Evolutionary conservation across 83 land plant genomes (phyloP), one percentile per base, ranked within the genome.

Genomic region (Diphasiastrum complanatum): DNA sequence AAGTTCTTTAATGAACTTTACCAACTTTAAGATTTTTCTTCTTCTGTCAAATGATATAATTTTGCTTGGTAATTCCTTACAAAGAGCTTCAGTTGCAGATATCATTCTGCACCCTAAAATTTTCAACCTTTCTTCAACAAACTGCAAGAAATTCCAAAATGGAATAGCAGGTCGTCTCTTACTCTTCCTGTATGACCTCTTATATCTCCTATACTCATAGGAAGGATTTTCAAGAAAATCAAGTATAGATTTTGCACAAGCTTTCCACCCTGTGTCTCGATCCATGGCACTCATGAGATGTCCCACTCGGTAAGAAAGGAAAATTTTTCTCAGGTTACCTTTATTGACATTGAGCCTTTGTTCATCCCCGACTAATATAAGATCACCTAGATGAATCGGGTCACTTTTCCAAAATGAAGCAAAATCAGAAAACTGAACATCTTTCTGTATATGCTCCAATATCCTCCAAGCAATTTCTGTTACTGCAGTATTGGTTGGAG

Each of bases 401-500:
- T 38, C 55, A 31, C 63, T 49, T 49, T 31, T 40, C 40, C 69
- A 54, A 38, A 56, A 32, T 55, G 43, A 33, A 11, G 16, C n/a
- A 3, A 27, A 43, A 33, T 33, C 51, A 0, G 74, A 51, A 43
- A 65, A 27, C 6, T 38, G 61, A 20, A 68, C 16, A 4, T 76
- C 47, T 24, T 76, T 58, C 1, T 41, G 27, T 40, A 14, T 23
- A 18, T 47, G 38, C 32, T 27, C 53, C 1, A 68, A 38, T 33
- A 68, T 46, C 36, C 47, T 69, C 29, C 25, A n/a, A 2, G 81
- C 79, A 22, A 83, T 74, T 67, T 79, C 81, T 16, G 46, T 41
- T 3, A 77, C 31, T 3, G 86, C 90, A 29, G 68, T 70, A 63
- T 85, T 85, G 0, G 86, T 82, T 30, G 85, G 85, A 6, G 86